Evolutionary conservation across 805 yeast species (phyloP).

Genomic region (Yamadazyma scolyti): DNA sequence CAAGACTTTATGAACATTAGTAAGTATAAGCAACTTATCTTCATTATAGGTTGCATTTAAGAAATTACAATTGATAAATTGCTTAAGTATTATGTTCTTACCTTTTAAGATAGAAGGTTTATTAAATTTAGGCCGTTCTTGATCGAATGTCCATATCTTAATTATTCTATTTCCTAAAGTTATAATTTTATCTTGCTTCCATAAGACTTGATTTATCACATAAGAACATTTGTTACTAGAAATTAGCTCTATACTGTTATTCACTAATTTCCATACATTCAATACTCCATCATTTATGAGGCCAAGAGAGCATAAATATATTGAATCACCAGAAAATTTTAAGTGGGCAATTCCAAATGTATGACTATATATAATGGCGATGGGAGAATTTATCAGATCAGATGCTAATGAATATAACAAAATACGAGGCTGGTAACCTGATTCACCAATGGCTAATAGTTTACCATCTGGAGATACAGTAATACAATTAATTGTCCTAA

Average conservation of each 20-base stretch:
- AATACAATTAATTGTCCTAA: conserved; percentile 54
- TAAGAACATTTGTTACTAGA: conserved; percentile 65
- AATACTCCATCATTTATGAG: conserved; percentile 66
- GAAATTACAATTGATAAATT: conserved; percentile 47
- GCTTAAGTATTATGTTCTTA: conserved; percentile 55
- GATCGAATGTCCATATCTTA: conserved; percentile 54
- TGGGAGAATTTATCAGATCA: conserved; percentile 44
- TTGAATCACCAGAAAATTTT: conserved; percentile 57
- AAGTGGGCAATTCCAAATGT: conserved; percentile 58
- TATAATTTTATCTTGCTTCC: conserved; percentile 50
- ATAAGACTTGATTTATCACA: conserved; percentile 48
- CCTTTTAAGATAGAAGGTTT: conserved; percentile 44
- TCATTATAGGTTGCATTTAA: conserved; percentile 33
- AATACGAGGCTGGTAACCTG: conserved; percentile 66
- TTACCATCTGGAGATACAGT: conserved; percentile 53
- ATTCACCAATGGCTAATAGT: conserved; percentile 65
- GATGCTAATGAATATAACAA: conserved; percentile 55
- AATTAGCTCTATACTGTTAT: conserved; percentile 21
- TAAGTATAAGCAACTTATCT: conserved; percentile 33
- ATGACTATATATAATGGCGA: conserved; percentile 57
- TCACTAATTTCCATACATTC: conserved; percentile 51
- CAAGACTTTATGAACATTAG: conserved; percentile 30
- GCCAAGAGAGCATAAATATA: conserved; percentile 57
- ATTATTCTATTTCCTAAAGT: conserved; percentile 62
- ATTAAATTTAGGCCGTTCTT: conserved; percentile 12